These are phyloP conservation scores for Sclerotiophoma versabilis DNA, from an alignment of 2,329 filamentous ascomycete genomes.

Conservation along the genomic window DNA sequence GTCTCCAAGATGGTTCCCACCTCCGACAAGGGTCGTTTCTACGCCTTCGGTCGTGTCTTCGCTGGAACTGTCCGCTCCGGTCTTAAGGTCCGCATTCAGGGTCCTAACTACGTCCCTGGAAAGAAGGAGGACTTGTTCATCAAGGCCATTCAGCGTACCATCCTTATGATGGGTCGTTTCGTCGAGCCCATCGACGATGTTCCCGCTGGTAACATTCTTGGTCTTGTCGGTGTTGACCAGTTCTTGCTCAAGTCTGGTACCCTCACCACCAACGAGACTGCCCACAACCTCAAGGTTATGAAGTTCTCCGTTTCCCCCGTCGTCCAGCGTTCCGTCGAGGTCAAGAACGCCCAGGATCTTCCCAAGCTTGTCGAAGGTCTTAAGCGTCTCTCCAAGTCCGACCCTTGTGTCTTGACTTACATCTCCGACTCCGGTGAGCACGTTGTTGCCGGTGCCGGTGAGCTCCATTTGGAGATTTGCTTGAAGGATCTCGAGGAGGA, in stretches of 20 bases:
- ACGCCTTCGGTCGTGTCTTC: slow-evolving; percentile 99
- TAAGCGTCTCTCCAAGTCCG: slow-evolving; percentile 99
- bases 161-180: slow-evolving; percentile 99
- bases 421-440: slow-evolving; percentile 96
- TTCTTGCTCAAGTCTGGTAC: slow-evolving; percentile 99
- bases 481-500: slow-evolving; percentile 99
- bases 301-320: slow-evolving; percentile 99
- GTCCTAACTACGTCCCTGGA: slow-evolving; percentile 96
- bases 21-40: slow-evolving; percentile 99
- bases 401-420: slow-evolving; percentile 93
- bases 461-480: slow-evolving; percentile 99
- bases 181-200: slow-evolving; percentile 99
- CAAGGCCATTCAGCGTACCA: slow-evolving; percentile 99
- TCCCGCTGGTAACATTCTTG: slow-evolving; percentile 99
- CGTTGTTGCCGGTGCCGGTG: slow-evolving; percentile 98
- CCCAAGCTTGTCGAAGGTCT: slow-evolving; percentile 99
- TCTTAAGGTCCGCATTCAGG: slow-evolving; percentile 99
- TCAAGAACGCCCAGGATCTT: slow-evolving; percentile 99
- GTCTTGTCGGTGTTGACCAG: slow-evolving; percentile 99
- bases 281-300: slow-evolving; percentile 99
- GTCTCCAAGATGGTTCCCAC: slow-evolving; percentile 99
- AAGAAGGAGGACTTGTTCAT: slow-evolving; percentile 99
- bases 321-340: slow-evolving; percentile 97
- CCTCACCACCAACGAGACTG: slow-evolving; percentile 93
- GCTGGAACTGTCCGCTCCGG: slow-evolving; percentile 96